Base-by-base conservation (phyloP, 2,329 filamentous ascomycete genomes). In the Ambrosiella xylebori region DNA sequence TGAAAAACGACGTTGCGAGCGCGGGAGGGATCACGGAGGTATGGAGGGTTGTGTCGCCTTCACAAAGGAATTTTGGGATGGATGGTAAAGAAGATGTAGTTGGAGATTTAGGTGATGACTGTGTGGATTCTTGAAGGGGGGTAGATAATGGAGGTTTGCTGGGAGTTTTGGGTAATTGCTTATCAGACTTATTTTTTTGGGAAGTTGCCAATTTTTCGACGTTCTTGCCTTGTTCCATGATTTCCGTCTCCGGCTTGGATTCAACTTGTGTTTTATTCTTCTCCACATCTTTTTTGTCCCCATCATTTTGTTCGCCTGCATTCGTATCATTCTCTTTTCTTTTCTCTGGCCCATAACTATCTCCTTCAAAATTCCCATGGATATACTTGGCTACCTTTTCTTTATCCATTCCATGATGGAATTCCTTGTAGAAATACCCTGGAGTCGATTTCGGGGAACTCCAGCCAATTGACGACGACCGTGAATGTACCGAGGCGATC, bases 31-130 rank as follows among this genome's bases (percentile, higher is more conserved):
- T 76, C 38, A 95, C 71, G 62, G 89, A 73, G 61, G 82, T 74
- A 41, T 89, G 74, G 45, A 97, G 77, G 47, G 76, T 77, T 0
- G 88, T 94, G 66, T 95, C 89, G 7, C 88, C 86, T 67, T 90
- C 86, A 51, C 86, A 89, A 55, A 95, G 78, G 6, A 58, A 59
- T 39, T 55, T 45, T 3, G 19, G 17, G 9, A 19, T 7, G 8
- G 47, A 11, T 4, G 45, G 53, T 27, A 13, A 12, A n/a, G 36
- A 8, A 15, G 36, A 7, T n/a, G 47, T 13, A 11, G 17, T 7
- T 27, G 2, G 27, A 3, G 19, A 36, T 12, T 15, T 27, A 3
- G 45, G 8, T 51, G 47, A 19, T 36, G 19, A 36, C 11, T 17
- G 44, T 5, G 44, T n/a, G 44, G 9, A 8, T 47, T 47, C 4